phyloP scores from a whole-genome alignment of 2,329 filamentous ascomycete genomes.

The Gremmenia infestans region DNA sequence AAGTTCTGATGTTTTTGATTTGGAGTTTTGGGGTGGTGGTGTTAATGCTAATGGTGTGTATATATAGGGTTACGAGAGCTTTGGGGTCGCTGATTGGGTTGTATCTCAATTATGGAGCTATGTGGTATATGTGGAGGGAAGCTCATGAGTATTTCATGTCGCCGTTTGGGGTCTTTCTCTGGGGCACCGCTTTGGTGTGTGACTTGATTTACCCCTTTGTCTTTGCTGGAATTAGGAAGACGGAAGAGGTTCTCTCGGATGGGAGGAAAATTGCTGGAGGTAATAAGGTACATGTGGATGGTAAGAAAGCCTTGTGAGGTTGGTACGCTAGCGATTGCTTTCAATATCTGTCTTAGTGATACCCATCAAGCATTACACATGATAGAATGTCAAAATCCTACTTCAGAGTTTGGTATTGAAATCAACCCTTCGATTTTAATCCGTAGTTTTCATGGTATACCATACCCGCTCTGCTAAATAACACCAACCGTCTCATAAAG shows the following conservation, averaged over 20 bases:
- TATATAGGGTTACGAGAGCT: constrained; percentile 39
- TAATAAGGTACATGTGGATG: neutral
- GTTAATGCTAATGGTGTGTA: neutral
- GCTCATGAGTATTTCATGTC: constrained; percentile 43
- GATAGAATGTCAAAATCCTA: too few species aligned
- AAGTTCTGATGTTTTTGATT: constrained; percentile 28
- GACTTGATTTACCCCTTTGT: constrained; percentile 43
- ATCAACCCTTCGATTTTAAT: too few species aligned
- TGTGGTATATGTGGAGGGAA: constrained; percentile 49
- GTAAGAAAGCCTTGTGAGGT: neutral
- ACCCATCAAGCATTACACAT: too few species aligned
- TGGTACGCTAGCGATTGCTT: too few species aligned
- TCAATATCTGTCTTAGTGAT: too few species aligned
- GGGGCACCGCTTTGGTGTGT: constrained; percentile 36
- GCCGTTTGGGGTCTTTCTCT: constrained; percentile 40
- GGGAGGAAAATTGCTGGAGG: constrained; percentile 26
- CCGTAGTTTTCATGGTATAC: too few species aligned
- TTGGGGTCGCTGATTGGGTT: constrained; percentile 40
- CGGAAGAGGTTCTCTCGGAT: constrained; percentile 36
- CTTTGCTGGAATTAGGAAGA: constrained; percentile 36
- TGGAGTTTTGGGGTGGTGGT: too few species aligned
- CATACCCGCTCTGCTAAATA: too few species aligned
- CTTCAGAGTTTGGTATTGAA: too few species aligned
- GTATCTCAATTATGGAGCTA: constrained; percentile 34
- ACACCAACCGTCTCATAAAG: too few species aligned